Percentiles rank a stretch among this genome's conserved stretches.
Conservation (phyloP, 352 stramenopile species). For the Globisporangium alternatum region DNA sequence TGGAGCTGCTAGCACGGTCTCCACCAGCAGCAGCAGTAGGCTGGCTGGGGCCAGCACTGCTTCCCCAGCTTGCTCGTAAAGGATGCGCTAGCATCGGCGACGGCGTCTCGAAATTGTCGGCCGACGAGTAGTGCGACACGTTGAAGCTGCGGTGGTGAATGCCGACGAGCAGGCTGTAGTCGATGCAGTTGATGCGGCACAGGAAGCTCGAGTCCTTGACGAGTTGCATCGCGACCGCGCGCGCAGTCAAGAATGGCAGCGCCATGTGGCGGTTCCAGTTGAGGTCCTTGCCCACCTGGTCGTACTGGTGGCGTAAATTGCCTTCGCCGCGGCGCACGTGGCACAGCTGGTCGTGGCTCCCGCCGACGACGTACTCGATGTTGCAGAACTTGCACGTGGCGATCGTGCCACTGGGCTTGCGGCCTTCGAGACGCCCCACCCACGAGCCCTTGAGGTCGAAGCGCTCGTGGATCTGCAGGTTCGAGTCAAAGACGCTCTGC, state of each 20-base stretch:
- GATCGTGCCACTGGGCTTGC: slow-evolving; percentile 66
- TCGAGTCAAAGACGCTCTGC: slow-evolving; percentile 81
- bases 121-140: slow-evolving; percentile 68
- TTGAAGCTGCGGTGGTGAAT: slow-evolving; percentile 90
- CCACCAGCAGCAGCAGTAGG: not conserved
- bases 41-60: slow-evolving; percentile 2
- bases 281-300: slow-evolving; percentile 80
- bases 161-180: slow-evolving; percentile 94
- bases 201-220: slow-evolving; percentile 89
- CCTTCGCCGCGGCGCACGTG: slow-evolving; percentile 57
- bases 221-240: slow-evolving; percentile 69
- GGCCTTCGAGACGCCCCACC: slow-evolving; percentile 73
- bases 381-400: slow-evolving; percentile 76
- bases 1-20: slow-evolving; percentile 21
- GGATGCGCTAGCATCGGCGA: slow-evolving; percentile 6
- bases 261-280: slow-evolving; percentile 86
- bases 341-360: slow-evolving; percentile 67
- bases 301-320: slow-evolving; percentile 71
- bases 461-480: slow-evolving; percentile 73
- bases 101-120: slow-evolving; percentile 40
- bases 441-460: slow-evolving; percentile 86
- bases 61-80: slow-evolving; percentile 18
- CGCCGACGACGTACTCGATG: slow-evolving; percentile 59
- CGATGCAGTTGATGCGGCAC: slow-evolving; percentile 92
- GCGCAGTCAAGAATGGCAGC: slow-evolving; percentile 46